Base-by-base conservation (phyloP, 2,329 filamentous ascomycete genomes). In the Nigrograna mackinnonii region DNA sequence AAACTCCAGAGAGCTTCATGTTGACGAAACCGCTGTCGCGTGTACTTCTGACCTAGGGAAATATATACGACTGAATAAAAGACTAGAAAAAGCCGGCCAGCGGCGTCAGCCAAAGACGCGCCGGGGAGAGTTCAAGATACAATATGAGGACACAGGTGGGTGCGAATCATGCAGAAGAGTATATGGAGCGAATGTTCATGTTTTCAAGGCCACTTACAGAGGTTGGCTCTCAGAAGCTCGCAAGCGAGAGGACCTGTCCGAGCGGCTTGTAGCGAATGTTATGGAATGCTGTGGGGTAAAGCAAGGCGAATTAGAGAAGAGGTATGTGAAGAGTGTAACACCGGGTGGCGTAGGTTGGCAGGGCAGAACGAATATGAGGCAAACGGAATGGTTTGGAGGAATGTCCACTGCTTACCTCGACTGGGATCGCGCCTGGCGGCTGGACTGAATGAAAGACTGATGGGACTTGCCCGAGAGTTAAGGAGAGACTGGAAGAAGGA, bases 1-100 rank as follows among this genome's bases (percentile, higher is more conserved):
- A 62, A 36, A 75, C 57, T 43, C 61, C 44, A 35, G 62, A 52
- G 47, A 63, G 55, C 67, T 74, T 77, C 78, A 81, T 81, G 49
- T 35, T 52, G 49, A 41, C 35, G 11, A 19, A 30, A 3, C 28
- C 26, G 38, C 17, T 43, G 22, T 3, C 19, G 22, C 19, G 34
- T 54, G 30, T 26, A 14, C 34, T 9, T 9, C 24, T 28, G 24
- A 9, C n/a, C n/a, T 28, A 9, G 34, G 35, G 22, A 49, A 51
- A 37, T 58, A 59, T 58, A 45, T 59, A 54, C 44, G 32, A 43
- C 22, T 46, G 46, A 52, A 53, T 38, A 39, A 42, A 46, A 49
- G 44, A 47, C 44, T 49, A 39, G 6, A 17, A 34, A 31, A 22
- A 37, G 39, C 49, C 51, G 49, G 21, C 55, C 55, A 41, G 53